Evolutionary conservation across 2,329 filamentous ascomycete species (phyloP).

Genomic region (Aaosphaeria pasadenensis): DNA sequence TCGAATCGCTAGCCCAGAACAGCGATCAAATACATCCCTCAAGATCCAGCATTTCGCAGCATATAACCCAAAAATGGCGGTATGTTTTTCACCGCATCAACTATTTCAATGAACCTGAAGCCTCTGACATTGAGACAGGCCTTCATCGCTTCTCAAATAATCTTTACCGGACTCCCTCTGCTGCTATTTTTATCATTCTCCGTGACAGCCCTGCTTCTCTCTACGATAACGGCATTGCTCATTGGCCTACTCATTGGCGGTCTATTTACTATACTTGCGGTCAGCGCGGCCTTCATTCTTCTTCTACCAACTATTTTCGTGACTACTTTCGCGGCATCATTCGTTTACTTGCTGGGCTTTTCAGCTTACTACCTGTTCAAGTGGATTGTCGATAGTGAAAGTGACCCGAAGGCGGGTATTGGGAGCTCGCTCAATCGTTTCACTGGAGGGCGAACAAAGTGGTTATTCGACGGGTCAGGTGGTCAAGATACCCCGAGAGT

Average conservation of each 20-base stretch:
- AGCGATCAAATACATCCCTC: constrained; percentile 57
- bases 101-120: too few species aligned
- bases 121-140: constrained; percentile 46
- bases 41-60: constrained; percentile 56
- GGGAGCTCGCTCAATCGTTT: constrained; percentile 42
- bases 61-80: constrained; percentile 66
- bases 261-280: constrained; percentile 65
- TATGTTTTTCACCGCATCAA: constrained; percentile 39
- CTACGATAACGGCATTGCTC: constrained; percentile 58
- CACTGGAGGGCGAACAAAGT: constrained; percentile 37
- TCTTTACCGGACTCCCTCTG: constrained; percentile 65
- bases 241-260: constrained; percentile 50
- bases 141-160: constrained; percentile 64
- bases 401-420: constrained; percentile 27
- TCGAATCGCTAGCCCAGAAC: constrained; percentile 57
- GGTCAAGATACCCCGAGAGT: too few species aligned
- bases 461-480: constrained; percentile 25
- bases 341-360: constrained; percentile 60
- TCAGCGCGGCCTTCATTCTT: constrained; percentile 63
- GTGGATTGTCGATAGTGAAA: constrained; percentile 35
- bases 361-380: constrained; percentile 54
- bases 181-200: constrained; percentile 67
- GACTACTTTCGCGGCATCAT: constrained; percentile 59
- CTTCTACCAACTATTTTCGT: constrained; percentile 68
- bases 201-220: constrained; percentile 60